Conservation (phyloP, 1,139 yeast genomes). For the Suhomyces coccinellae region DNA sequence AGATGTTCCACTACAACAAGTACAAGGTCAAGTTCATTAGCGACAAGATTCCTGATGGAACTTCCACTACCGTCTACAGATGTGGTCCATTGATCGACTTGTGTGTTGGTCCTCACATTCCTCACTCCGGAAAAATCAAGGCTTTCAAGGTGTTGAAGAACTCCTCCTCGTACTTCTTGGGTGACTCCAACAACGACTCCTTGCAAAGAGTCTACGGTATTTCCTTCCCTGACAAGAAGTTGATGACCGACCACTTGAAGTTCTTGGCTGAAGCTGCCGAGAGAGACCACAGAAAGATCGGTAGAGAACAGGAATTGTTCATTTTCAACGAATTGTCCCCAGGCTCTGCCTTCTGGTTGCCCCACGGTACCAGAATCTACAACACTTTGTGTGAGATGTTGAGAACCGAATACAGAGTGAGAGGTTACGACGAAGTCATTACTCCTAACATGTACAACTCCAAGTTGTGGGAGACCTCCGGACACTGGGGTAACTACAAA, state of each 20-base stretch:
- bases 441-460: conserved; percentile 97
- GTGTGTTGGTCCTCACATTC: conserved; percentile 98
- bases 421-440: conserved; percentile 97
- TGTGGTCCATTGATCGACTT: conserved; percentile 97
- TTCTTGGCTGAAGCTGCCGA: conserved; percentile 95
- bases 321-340: conserved; percentile 96
- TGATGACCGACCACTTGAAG: conserved; percentile 92
- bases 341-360: conserved; percentile 97
- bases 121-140: conserved; percentile 96
- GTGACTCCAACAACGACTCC: conserved; percentile 90
- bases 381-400: conserved; percentile 76
- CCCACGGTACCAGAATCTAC: conserved; percentile 97
- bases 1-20: conserved; percentile 94
- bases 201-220: conserved; percentile 98
- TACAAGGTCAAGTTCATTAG: conserved; percentile 87
- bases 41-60: conserved; percentile 93
- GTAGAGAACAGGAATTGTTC: conserved; percentile 94
- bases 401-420: conserved; percentile 78
- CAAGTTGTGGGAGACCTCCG: conserved; percentile 95
- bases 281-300: conserved; percentile 97
- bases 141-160: conserved; percentile 92
- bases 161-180: conserved; percentile 94
- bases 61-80: conserved; percentile 94
- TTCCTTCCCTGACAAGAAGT: conserved; percentile 97
- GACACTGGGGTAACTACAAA: conserved; percentile 97